A percentile compares a stretch with the other conserved stretches of the same genome.
These are phyloP conservation scores for Lasiodiplodia theobromae DNA, from an alignment of 2,329 filamentous ascomycete species.

Conservation along the genomic window DNA sequence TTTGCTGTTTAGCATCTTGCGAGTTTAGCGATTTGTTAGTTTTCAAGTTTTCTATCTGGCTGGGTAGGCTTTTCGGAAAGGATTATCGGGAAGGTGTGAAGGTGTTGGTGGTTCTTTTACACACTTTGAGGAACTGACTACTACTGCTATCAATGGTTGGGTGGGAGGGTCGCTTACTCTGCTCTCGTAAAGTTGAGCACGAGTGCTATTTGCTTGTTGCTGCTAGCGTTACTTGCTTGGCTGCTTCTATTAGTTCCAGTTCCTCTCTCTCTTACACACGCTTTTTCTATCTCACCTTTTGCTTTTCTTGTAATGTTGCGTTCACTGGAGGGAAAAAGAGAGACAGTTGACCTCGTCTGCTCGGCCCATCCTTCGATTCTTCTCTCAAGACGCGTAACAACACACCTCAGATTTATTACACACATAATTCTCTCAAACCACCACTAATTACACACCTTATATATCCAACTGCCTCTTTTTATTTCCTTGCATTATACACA, in stretches of 20 bases:
- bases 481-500: neutral
- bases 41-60: slow-evolving; percentile 11
- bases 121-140: slow-evolving; percentile 23
- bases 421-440: neutral
- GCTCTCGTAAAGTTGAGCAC: slow-evolving; percentile 14
- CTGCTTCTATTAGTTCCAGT: slow-evolving; percentile 11
- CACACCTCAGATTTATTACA: slow-evolving; percentile 8
- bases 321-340: slow-evolving; percentile 6
- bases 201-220: slow-evolving; percentile 21
- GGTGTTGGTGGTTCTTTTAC: slow-evolving; percentile 21
- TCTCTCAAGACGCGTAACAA: slow-evolving; percentile 11
- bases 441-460: slow-evolving; percentile 1
- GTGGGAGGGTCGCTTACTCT: slow-evolving; percentile 27
- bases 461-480: neutral
- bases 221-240: slow-evolving; percentile 21
- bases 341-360: slow-evolving; percentile 22
- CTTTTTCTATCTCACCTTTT: slow-evolving; percentile 40
- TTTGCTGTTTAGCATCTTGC: slow-evolving; percentile 23
- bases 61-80: slow-evolving; percentile 19
- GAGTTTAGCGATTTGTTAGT: slow-evolving; percentile 23
- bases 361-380: slow-evolving; percentile 22
- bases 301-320: slow-evolving; percentile 49
- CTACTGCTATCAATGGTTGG: slow-evolving; percentile 18
- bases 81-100: slow-evolving; percentile 17
- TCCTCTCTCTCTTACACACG: slow-evolving; percentile 2